These are phyloP conservation scores for Exserohilum turcica DNA, from an alignment of 2,329 filamentous ascomycete species.

Conservation along the genomic window DNA sequence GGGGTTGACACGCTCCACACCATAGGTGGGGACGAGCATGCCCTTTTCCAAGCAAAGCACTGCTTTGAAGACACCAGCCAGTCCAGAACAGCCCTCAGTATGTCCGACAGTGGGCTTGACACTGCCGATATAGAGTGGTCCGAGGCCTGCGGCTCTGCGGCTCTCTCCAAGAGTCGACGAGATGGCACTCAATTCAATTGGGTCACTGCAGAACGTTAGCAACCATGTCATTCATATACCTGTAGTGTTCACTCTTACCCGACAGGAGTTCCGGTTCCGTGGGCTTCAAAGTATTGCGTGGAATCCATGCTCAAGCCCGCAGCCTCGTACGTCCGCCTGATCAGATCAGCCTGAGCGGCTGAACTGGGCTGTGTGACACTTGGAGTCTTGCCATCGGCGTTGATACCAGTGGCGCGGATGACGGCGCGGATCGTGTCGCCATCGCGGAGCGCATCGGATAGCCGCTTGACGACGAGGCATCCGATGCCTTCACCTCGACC, in stretches of 20 bases:
- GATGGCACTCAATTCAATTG: conserved; percentile 23
- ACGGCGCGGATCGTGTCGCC: conserved; percentile 34
- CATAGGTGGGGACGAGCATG: too few species aligned
- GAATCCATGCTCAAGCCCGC: conserved; percentile 39
- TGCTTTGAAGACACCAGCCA: too few species aligned
- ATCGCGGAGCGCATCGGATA: conserved; percentile 24
- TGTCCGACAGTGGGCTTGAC: too few species aligned
- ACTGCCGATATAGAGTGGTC: too few species aligned
- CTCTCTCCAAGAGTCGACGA: conserved; percentile 5
- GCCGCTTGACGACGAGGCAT: conserved; percentile 30
- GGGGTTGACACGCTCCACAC: too few species aligned
- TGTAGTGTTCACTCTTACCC: too few species aligned
- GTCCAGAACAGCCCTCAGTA: not conserved
- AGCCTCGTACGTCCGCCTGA: conserved; percentile 39
- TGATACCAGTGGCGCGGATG: conserved; percentile 27
- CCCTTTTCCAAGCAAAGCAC: too few species aligned
- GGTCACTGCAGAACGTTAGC: too few species aligned
- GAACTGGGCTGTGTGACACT: conserved; percentile 31
- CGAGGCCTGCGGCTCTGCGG: conserved; percentile 4
- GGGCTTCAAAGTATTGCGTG: conserved; percentile 29
- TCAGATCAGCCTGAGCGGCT: conserved; percentile 51
- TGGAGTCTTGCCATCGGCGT: conserved; percentile 19
- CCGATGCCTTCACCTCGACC: conserved; percentile 32
- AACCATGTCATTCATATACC: too few species aligned
- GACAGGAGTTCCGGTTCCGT: conserved; percentile 59